Evolutionary conservation across 1,284 basidiomycete genomes (phyloP), one percentile per base, ranked within the genome.

Genomic region (Pascua guehoae): DNA sequence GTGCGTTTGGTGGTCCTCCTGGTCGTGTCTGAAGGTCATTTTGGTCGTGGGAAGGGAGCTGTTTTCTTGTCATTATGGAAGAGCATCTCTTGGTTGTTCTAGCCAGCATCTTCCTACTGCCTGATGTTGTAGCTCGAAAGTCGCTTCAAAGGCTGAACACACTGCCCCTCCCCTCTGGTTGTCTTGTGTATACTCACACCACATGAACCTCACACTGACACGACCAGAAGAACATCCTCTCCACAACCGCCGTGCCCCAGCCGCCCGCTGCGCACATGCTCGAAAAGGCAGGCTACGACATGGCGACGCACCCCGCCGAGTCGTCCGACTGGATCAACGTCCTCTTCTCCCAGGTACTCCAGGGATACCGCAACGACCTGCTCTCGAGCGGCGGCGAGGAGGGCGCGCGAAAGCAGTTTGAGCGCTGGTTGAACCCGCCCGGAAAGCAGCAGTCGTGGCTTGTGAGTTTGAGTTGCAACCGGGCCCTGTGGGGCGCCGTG

Each of bases 241-340:
- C 73, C 8, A 72, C 72, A 0, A 71, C 69, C 8, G 66, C 68
- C 7, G 70, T 74, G 17, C 71, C 78, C 1, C 64, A 76, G 1
- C 70, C 76, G 1, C 63, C 79, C 0, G 63, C 76, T 2, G 58
- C 73, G 2, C 64, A 70, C 38, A 66, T 84, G 9, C 73, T 83
- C 18, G 65, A 70, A n/a, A 79, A 79, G 51, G 74, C 80, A 5
- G 70, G 66, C 5, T 83, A 83, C 65, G 82, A 83, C 57, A 75
- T 83, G 63, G 71, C 79, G 2, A 77, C 77, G 12, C 82, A 83
- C 62, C 67, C 79, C 4, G 71, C 80, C 12, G 82, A 84, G 62
- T 78, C 78, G 15, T 70, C 79, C 36, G 82, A 81, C 61, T 83
- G 82, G 82, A 68, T 84, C 47, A 83, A 83, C 64, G 80, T 83